Conservation (phyloP, 1,139 yeast species). For the Yamadazyma dushanensis region DNA sequence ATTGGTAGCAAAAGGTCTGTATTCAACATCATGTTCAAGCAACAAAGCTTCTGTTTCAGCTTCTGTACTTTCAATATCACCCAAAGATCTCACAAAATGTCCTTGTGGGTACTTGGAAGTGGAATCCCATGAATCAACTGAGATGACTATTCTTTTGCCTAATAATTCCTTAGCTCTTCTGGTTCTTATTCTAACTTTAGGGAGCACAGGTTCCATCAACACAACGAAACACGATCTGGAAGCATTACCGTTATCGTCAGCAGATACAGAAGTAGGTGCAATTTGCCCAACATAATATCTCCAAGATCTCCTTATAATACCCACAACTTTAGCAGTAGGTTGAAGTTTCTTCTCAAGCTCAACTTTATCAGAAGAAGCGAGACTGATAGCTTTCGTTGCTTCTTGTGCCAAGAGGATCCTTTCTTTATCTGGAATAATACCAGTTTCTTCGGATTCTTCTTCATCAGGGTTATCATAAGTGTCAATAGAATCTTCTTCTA, state of each 20-base stretch:
- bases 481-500: conserved; percentile 70
- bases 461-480: conserved; percentile 64
- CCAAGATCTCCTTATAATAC: conserved; percentile 90
- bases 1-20: conserved; percentile 90
- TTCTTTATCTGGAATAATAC: conserved; percentile 71
- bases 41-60: conserved; percentile 97
- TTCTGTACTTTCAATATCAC: conserved; percentile 85
- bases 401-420: conserved; percentile 73
- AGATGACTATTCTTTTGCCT: conserved; percentile 88
- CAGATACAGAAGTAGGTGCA: conserved; percentile 72
- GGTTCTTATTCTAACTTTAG: conserved; percentile 83
- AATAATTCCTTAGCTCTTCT: conserved; percentile 78
- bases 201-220: conserved; percentile 86
- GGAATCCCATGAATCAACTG: conserved; percentile 90
- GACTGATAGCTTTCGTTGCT: conserved; percentile 59
- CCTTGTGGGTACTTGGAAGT: conserved; percentile 89
- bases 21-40: conserved; percentile 94
- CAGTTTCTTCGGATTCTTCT: conserved; percentile 40
- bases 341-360: conserved; percentile 49
- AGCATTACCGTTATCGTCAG: conserved; percentile 54
- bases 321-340: conserved; percentile 93
- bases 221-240: conserved; percentile 80
- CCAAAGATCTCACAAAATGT: conserved; percentile 87
- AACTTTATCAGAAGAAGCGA: conserved; percentile 27
- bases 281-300: conserved; percentile 94